These are phyloP conservation scores for Arabidopsis thaliana DNA, from an alignment of 345 rosid genomes.

Conservation along the genomic window DNA sequence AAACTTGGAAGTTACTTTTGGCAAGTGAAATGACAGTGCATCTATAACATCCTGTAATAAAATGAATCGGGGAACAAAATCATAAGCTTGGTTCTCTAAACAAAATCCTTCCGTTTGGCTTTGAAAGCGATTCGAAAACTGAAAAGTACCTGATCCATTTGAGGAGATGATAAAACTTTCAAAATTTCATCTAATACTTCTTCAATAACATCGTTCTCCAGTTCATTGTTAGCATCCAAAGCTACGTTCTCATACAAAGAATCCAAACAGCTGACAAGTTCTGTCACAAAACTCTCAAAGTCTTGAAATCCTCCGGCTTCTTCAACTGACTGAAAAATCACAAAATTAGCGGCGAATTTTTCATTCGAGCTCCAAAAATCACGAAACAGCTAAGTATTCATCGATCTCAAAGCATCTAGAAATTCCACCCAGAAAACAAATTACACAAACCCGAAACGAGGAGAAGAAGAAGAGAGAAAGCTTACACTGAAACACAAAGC, in stretches of 20 bases:
- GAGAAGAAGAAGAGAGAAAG: conserved; percentile 19
- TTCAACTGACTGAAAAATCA: conserved; percentile 49
- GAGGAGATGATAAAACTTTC: conserved; percentile 53
- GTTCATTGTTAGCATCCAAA: conserved; percentile 45
- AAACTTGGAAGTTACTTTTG: conserved; percentile 68
- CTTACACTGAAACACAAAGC: conserved; percentile 55
- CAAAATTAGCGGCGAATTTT: neutral
- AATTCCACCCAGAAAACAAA: conserved; percentile 9
- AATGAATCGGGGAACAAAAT: conserved; percentile 11
- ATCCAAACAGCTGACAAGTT: conserved; percentile 60
- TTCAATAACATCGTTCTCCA: conserved; percentile 49
- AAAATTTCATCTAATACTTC: conserved; percentile 52
- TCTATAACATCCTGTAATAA: conserved; percentile 62
- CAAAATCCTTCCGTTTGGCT: neutral
- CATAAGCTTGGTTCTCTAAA: conserved; percentile 7
- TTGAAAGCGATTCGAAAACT: neutral
- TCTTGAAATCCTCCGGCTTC: conserved; percentile 49
- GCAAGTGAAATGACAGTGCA: conserved; percentile 75
- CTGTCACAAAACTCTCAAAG: conserved; percentile 50
- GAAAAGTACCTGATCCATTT: conserved; percentile 58
- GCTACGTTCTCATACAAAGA: conserved; percentile 48
- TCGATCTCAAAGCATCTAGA: conserved; percentile 3
- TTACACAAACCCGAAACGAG: neutral
- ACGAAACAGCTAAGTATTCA: neutral
- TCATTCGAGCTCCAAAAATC: neutral